Evolutionary conservation across 371 early-diverging fungal species (phyloP).

Genomic region (Syncephalastrum contaminatum): DNA sequence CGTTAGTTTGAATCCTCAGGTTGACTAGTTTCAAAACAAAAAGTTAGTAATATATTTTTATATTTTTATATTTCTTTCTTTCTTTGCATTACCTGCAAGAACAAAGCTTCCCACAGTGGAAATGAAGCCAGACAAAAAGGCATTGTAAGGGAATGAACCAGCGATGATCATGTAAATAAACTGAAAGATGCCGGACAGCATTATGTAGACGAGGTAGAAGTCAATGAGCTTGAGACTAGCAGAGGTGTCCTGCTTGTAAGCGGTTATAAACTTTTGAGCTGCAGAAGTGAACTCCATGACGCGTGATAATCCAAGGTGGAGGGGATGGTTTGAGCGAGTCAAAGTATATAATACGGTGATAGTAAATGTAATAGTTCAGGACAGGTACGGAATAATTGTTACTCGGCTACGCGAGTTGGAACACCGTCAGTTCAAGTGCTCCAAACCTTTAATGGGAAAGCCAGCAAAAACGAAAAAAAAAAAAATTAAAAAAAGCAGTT

Average conservation of each 20-base stretch:
- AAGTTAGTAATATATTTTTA: slow-evolving; percentile 4
- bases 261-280: slow-evolving; percentile 6
- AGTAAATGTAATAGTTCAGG: no score
- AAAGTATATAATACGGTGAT: no score
- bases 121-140: slow-evolving; percentile 93
- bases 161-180: slow-evolving; percentile 83
- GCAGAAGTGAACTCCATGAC: slow-evolving; percentile 2
- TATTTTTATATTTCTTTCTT: no score
- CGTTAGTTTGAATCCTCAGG: slow-evolving; percentile 33
- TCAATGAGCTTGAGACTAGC: slow-evolving; percentile 85
- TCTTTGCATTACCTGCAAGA: slow-evolving; percentile 68
- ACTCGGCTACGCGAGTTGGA: no score
- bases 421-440: no score
- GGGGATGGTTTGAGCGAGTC: no score
- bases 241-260: slow-evolving; percentile 70
- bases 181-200: slow-evolving; percentile 86
- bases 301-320: no score
- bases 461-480: no score
- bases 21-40: slow-evolving; percentile 23
- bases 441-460: no score
- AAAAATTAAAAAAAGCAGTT: no score
- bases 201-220: slow-evolving; percentile 83
- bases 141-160: slow-evolving; percentile 94
- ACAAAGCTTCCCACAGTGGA: slow-evolving; percentile 91
- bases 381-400: no score